Conservation (phyloP, 1,284 basidiomycete species). For the Tilletiopsis washingtonensis region DNA sequence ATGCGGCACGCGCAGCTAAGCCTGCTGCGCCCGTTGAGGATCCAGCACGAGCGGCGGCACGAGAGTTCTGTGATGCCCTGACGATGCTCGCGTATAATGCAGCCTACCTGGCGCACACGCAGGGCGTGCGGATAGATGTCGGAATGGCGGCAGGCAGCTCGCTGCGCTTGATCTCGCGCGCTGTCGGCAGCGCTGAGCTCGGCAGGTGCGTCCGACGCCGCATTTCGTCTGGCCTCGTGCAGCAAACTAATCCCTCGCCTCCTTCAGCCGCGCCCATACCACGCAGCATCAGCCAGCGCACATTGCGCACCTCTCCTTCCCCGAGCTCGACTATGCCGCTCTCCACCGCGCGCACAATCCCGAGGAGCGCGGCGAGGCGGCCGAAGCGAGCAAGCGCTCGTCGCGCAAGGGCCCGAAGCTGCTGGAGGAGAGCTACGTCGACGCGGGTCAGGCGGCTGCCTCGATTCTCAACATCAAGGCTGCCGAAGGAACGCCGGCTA, state of each 20-base stretch:
- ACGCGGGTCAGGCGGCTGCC: slow-evolving; percentile 23
- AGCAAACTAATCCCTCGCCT: slow-evolving; percentile 21
- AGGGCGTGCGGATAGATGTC: slow-evolving; percentile 27
- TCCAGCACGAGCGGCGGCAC: slow-evolving; percentile 14
- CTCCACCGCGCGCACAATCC: slow-evolving; percentile 3
- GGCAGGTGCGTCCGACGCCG: slow-evolving; percentile 4
- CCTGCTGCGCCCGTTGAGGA: background rate
- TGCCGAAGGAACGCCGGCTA: no score
- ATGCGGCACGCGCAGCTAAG: background rate
- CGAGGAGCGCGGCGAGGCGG: background rate
- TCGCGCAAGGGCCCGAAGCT: background rate
- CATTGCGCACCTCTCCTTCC: slow-evolving; percentile 1
- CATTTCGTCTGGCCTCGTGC: slow-evolving; percentile 5
- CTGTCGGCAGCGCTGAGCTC: slow-evolving; percentile 12
- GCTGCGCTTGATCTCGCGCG: slow-evolving; percentile 14
- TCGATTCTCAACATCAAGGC: slow-evolving; percentile 19
- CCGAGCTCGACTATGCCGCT: slow-evolving; percentile 3
- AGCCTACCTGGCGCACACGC: slow-evolving; percentile 26
- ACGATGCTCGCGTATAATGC: slow-evolving; percentile 32
- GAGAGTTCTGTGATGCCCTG: slow-evolving; percentile 24
- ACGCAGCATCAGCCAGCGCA: slow-evolving; percentile 9
- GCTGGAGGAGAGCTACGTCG: slow-evolving; percentile 31
- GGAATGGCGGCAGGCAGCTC: slow-evolving; percentile 27
- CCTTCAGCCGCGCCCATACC: slow-evolving; percentile 14
- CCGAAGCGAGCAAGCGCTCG: background rate